Base-by-base conservation (phyloP, 2,329 filamentous ascomycete species). In the Tolypocladium cylindrosporum region DNA sequence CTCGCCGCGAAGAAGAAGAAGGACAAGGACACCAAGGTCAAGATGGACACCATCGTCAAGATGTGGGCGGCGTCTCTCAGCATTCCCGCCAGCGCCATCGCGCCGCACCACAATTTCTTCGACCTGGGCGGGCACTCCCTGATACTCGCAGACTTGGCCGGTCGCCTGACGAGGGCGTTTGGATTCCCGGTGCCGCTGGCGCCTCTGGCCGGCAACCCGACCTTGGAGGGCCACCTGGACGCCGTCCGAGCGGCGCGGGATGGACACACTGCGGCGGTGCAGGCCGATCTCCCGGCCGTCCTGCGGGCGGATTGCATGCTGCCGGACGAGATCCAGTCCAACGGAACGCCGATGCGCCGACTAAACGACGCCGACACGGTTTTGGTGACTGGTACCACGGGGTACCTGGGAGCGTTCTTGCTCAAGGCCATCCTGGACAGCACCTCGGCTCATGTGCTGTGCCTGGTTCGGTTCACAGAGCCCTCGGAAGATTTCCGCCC, bases 71-170 rank as follows among this genome's bases (percentile, higher is more conserved):
- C 83, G 2, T 82, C 85, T 34, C 77, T 93, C 16, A 85, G 86
- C 61, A 80, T 87, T n/a, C 80, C 87, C 0, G 74, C 77, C 11
- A 79, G 73, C 45, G 77, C 81, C 24, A 82, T 92, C 31, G 88
- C 86, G 67, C 81, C 76, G 1, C 85, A 89, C 61, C 86, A 90
- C 68, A 87, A 86, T 69, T 93, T 93, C 71, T 93, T 92, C 68
- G 89, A 92, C 60, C 75, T 93, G 1, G 89, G 89, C 41, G 89
- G 89, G 0, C 89, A 93, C 70, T 91, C 88, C 0, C 74, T 93
- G 56, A 84, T 85, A 2, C 80, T 93, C n/a, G 89, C 89, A 0
- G 87, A 91, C 60, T 78, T 93, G 34, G 84, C 89, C n/a, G 85
- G 84, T 34, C 83, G 84, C 40, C 69, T 92, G 16, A 85, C 87